These are phyloP conservation scores for Candida stauntonica DNA, from an alignment of 805 yeast genomes.

Conservation along the genomic window DNA sequence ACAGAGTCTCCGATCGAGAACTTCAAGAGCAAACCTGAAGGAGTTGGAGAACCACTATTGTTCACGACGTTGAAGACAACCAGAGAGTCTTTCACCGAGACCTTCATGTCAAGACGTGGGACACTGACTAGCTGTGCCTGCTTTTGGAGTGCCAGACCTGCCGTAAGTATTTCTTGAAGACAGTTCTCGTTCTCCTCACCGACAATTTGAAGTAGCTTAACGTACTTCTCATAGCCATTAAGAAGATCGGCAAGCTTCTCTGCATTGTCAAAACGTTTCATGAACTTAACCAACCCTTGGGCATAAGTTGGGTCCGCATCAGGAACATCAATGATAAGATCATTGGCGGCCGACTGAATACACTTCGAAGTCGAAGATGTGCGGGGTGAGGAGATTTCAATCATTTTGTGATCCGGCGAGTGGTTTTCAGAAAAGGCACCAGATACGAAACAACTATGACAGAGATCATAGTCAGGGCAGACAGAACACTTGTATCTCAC, in stretches of 20 bases:
- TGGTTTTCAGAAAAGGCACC: neutral
- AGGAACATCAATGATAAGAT: slow-evolving; percentile 10
- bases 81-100: slow-evolving; percentile 3
- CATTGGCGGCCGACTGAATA: neutral
- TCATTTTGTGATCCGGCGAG: slow-evolving; percentile 4
- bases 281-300: neutral
- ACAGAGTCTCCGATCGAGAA: slow-evolving; percentile 1
- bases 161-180: slow-evolving; percentile 1
- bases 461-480: slow-evolving; percentile 13
- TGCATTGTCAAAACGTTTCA: slow-evolving; percentile 5
- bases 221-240: slow-evolving; percentile 3
- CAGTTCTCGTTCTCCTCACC: slow-evolving; percentile 1
- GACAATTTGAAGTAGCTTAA: slow-evolving; percentile 2
- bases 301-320: neutral
- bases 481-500: slow-evolving; percentile 11
- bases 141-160: neutral
- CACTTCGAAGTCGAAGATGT: neutral
- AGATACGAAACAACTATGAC: slow-evolving; percentile 6
- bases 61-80: slow-evolving; percentile 8
- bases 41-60: slow-evolving; percentile 6
- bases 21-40: slow-evolving; percentile 5
- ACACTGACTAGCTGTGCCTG: neutral
- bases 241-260: slow-evolving; percentile 11
- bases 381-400: neutral
- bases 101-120: slow-evolving; percentile 5